Percentiles rank a stretch among this genome's conserved stretches.
Evolutionary conservation across 139 green algal genomes (phyloP).

Genomic region (Desmodesmus armatus): DNA sequence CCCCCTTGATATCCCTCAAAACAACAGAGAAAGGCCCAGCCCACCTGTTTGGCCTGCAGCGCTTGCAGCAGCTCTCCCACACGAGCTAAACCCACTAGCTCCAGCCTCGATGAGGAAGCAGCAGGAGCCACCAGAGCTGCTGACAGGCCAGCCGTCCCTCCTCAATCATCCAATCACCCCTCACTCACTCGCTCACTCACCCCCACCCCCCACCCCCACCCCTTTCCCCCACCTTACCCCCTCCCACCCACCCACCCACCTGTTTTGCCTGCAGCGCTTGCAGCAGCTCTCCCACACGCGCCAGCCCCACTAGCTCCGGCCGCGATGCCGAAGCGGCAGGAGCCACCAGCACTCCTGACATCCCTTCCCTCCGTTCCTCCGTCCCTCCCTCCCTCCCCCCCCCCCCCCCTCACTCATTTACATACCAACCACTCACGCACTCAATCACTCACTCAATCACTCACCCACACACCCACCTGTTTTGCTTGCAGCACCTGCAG

Average conservation of each 20-base stretch:
- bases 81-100: conserved; percentile 66
- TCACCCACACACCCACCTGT: background rate
- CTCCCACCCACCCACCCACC: background rate
- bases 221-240: too few relatives aligned
- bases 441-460: too few relatives aligned
- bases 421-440: too few relatives aligned
- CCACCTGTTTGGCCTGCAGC: conserved; percentile 39
- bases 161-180: too few relatives aligned
- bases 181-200: too few relatives aligned
- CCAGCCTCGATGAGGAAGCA: conserved; percentile 51
- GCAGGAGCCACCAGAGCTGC: conserved; percentile 55
- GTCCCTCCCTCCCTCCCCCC: too few relatives aligned
- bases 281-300: conserved; percentile 71
- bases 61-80: conserved; percentile 71
- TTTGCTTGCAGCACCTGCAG: conserved; percentile 55
- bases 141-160: conserved; percentile 30
- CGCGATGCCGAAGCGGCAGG: conserved; percentile 54
- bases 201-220: too few relatives aligned
- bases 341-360: conserved; percentile 45
- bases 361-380: too few relatives aligned
- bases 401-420: too few relatives aligned
- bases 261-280: conserved; percentile 45
- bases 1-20: background rate
- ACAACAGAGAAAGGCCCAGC: background rate
- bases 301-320: conserved; percentile 68